Percentiles rank a stretch among this genome's conserved stretches.
phyloP scores from a whole-genome alignment of 768 basidiomycete species.

The Termitomyces eurrhizus region DNA sequence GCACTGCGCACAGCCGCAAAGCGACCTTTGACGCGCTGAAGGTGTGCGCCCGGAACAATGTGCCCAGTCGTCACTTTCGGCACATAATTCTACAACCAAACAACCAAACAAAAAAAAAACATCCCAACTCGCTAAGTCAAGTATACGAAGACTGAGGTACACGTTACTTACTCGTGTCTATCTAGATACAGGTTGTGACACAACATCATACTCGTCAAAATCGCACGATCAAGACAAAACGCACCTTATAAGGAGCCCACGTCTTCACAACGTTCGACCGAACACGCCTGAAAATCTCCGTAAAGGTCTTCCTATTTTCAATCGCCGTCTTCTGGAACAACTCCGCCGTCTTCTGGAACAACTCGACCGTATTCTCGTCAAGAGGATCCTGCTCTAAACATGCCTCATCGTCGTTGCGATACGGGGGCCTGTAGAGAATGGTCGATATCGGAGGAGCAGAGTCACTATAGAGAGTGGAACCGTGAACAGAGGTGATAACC shows the following conservation, averaged over 20 bases:
- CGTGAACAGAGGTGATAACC: too few relatives aligned
- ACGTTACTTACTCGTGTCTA: too few relatives aligned
- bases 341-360: slow-evolving; percentile 43
- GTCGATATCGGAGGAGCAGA: too few relatives aligned
- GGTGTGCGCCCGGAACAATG: slow-evolving; percentile 62
- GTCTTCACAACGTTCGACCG: slow-evolving; percentile 78
- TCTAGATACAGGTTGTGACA: too few relatives aligned
- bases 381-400: slow-evolving; percentile 65
- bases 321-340: slow-evolving; percentile 74
- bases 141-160: too few relatives aligned
- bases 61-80: too few relatives aligned
- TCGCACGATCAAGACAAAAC: slow-evolving; percentile 21
- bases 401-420: slow-evolving; percentile 65
- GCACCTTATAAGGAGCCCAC: slow-evolving; percentile 76
- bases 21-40: slow-evolving; percentile 72
- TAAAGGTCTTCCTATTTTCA: slow-evolving; percentile 81
- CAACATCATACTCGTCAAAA: not conserved
- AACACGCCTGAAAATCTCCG: slow-evolving; percentile 82
- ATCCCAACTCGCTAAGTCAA: not conserved
- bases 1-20: slow-evolving; percentile 65
- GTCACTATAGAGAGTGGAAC: too few relatives aligned
- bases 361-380: too few relatives aligned
- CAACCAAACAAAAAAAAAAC: too few relatives aligned
- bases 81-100: slow-evolving; percentile 69
- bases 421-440: slow-evolving; percentile 34